Evolutionary conservation across 2,329 filamentous ascomycete genomes (phyloP).

Genomic region (Monosporascus sp.): DNA sequence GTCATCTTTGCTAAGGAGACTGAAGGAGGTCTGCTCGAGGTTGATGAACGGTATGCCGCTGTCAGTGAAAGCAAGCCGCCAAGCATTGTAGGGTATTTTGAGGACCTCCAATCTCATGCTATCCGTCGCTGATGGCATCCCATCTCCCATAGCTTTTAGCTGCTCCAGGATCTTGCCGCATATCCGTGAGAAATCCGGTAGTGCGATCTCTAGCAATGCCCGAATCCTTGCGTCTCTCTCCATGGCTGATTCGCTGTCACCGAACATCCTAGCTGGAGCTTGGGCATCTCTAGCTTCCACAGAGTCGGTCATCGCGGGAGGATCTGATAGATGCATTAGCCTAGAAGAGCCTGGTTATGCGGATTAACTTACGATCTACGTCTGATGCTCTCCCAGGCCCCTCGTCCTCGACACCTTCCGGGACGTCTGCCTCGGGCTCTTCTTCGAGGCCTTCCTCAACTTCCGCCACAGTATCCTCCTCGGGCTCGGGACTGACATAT

Average conservation of each 20-base stretch:
- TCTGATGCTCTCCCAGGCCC: not conserved
- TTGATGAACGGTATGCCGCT: slow-evolving; percentile 11
- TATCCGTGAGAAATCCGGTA: slow-evolving; percentile 20
- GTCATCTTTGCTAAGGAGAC: slow-evolving; percentile 10
- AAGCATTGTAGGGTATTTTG: slow-evolving; percentile 11
- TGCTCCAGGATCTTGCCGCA: slow-evolving; percentile 12
- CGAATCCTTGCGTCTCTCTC: slow-evolving; percentile 14
- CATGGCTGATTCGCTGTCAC: slow-evolving; percentile 11
- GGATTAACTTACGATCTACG: not conserved
- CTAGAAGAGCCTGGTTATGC: not conserved
- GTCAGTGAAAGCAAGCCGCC: slow-evolving; percentile 12
- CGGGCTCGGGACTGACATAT: slow-evolving; percentile 5
- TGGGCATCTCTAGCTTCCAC: not conserved
- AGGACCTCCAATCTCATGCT: slow-evolving; percentile 8
- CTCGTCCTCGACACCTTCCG: not conserved
- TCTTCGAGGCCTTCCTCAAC: not conserved
- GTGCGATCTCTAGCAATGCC: slow-evolving; percentile 21
- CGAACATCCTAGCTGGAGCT: slow-evolving; percentile 2
- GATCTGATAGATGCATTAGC: slow-evolving; percentile 6
- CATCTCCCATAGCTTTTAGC: slow-evolving; percentile 8
- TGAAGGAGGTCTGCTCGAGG: slow-evolving; percentile 1
- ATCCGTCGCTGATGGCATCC: slow-evolving; percentile 8
- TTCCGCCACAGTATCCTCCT: not conserved
- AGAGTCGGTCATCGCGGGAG: slow-evolving; percentile 1
- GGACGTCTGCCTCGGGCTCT: not conserved